Percentiles rank a stretch among this genome's conserved stretches.
phyloP scores from a whole-genome alignment of 306 rosid species.

The Gastrolobium bilobum region DNA sequence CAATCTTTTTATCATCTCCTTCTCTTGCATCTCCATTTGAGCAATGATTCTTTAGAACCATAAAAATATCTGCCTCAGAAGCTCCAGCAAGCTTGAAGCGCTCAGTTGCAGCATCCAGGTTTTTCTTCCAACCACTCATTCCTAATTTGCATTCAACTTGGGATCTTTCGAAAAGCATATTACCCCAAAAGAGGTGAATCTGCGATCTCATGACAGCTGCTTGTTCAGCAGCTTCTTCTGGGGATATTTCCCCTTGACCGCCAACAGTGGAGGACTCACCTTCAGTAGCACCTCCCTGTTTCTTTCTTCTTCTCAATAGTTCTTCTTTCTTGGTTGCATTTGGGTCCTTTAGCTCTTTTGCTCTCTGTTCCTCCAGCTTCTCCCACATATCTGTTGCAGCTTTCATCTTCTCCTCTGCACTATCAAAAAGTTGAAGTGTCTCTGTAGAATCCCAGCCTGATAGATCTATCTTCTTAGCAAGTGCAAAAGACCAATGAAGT shows the following conservation, averaged over 20 bases:
- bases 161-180: conserved; percentile 95
- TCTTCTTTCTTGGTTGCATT: conserved; percentile 87
- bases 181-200: conserved; percentile 98
- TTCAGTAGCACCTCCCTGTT: conserved; percentile 66
- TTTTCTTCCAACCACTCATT: conserved; percentile 79
- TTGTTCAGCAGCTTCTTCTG: conserved; percentile 94
- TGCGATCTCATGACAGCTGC: conserved; percentile 96
- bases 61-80: conserved; percentile 79
- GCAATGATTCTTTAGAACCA: conserved; percentile 90
- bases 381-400: conserved; percentile 99
- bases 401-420: conserved; percentile 95
- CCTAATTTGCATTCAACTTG: conserved; percentile 93
- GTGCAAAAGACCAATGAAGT: conserved; percentile 96
- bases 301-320: conserved; percentile 76
- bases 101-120: conserved; percentile 81
- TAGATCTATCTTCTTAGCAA: conserved; percentile 89
- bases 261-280: conserved; percentile 69
- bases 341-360: conserved; percentile 86
- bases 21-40: conserved; percentile 74
- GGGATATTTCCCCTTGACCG: conserved; percentile 67
- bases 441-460: conserved; percentile 78
- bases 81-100: conserved; percentile 98
- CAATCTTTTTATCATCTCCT: conserved; percentile 64
- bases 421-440: conserved; percentile 79
- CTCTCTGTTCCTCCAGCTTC: conserved; percentile 91